phyloP scores from a whole-genome alignment of 1,284 basidiomycete genomes.

The Coriolopsis trogii region DNA sequence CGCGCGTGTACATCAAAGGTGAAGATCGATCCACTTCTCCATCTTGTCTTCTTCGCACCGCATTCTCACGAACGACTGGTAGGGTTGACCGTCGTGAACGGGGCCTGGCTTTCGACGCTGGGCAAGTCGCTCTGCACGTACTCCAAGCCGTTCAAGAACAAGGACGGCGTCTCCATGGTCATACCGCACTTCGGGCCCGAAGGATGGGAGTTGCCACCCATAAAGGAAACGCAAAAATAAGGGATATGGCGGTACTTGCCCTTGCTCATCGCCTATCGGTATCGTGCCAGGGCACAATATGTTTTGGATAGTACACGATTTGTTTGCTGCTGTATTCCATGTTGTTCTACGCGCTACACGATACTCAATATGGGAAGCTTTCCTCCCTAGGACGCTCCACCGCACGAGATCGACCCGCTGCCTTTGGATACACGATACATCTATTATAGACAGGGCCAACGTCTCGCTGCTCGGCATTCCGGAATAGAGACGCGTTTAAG shows the following conservation, averaged over 20 bases:
- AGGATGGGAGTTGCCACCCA: constrained; percentile 83
- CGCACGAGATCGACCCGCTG: constrained; percentile 6
- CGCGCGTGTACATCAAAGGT: constrained; percentile 85
- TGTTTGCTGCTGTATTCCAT: constrained; percentile 2
- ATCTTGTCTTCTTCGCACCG: constrained; percentile 5
- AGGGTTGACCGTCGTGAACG: constrained; percentile 87
- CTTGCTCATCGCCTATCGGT: too few relatives aligned
- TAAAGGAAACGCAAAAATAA: constrained; percentile 49
- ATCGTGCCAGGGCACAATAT: too few relatives aligned
- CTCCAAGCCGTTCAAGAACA: constrained; percentile 82
- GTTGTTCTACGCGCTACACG: constrained; percentile 19
- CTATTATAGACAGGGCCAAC: constrained; percentile 8
- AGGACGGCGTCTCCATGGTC: constrained; percentile 64
- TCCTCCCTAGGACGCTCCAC: constrained; percentile 5
- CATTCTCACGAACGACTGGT: constrained; percentile 2
- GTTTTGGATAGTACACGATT: constrained; percentile 12
- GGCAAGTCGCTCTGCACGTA: constrained; percentile 87
- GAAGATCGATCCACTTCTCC: background rate
- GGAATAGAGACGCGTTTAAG: constrained; percentile 51
- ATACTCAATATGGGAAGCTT: constrained; percentile 19
- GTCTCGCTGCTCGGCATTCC: background rate
- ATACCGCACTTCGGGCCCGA: constrained; percentile 84
- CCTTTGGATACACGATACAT: constrained; percentile 2
- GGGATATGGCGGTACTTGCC: too few relatives aligned
- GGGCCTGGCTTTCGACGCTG: constrained; percentile 85